Evolutionary conservation across 2,329 filamentous ascomycete species (phyloP), one percentile per base, ranked within the genome.

Genomic region (Chaetomium sp.): DNA sequence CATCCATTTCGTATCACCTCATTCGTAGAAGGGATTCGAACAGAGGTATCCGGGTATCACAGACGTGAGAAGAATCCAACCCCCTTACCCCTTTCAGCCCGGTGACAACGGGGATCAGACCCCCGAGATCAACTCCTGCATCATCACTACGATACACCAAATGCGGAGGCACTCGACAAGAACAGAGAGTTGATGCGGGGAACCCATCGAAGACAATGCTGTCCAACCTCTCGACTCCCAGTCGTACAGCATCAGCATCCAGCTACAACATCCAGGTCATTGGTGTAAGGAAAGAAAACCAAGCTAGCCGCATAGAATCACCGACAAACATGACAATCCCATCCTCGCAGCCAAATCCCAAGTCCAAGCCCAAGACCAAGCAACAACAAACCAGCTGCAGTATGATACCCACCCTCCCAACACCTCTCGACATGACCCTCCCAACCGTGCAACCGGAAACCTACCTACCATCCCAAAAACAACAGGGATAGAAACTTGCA

Each of bases 291-390:
- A n/a, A n/a, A n/a, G n/a, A n/a, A 8, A 12, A 29, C 5, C 27
- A 19, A n/a, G 13, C 50, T 53, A 31, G n/a, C 51, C 51, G n/a
- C 27, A 54, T 54, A 9, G n/a, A 19, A 21, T 54, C 51, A 54
- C 51, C 51, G 51, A 29, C 29, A 29, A 42, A 42, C 38, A 29
- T 10, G 16, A 19, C 5, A 25, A 29, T n/a, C 49, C 16, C 23
- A 12, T 25, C 45, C 21, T 23, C 21, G 13, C 33, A 35, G 8
- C 33, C 19, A n/a, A 47, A 23, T 1, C 45, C 45, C 4, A n/a
- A 54, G 16, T 3, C 8, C 23, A 27, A 33, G 25, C 21, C 3
- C 27, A 29, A 29, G n/a, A n/a, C n/a, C n/a, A n/a, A n/a, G n/a
- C 1, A 8, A n/a, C 50, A n/a, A 31, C n/a, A 23, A 19, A 51